These are phyloP conservation scores for Rhizodiscina lignyota DNA, from an alignment of 495 filamentous ascomycete species.

Conservation along the genomic window DNA sequence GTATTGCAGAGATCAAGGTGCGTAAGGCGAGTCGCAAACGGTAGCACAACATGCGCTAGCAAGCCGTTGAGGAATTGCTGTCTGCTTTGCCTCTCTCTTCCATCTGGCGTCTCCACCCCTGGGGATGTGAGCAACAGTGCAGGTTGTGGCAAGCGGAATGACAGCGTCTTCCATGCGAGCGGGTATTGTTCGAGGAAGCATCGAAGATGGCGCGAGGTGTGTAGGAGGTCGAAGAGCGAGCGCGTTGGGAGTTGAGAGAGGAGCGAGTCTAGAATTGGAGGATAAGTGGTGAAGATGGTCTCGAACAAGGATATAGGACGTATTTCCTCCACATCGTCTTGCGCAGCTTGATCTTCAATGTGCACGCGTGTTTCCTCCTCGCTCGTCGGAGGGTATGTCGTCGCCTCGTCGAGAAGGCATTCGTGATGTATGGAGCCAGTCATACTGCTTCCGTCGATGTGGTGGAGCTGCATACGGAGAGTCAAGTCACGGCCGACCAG, in stretches of 20 bases:
- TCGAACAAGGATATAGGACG: slow-evolving; percentile 39
- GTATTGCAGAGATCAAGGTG: slow-evolving; percentile 45
- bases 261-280: slow-evolving; percentile 39
- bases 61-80: slow-evolving; percentile 40
- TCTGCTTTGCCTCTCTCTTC: slow-evolving; percentile 31
- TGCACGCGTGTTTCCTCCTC: slow-evolving; percentile 2
- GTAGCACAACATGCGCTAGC: slow-evolving; percentile 35
- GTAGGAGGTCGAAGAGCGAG: slow-evolving; percentile 38
- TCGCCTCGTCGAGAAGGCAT: slow-evolving; percentile 2
- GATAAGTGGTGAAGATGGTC: slow-evolving; percentile 33
- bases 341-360: background rate
- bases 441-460: background rate
- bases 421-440: background rate
- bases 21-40: slow-evolving; percentile 36
- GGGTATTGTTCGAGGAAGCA: slow-evolving; percentile 38
- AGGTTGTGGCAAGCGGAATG: slow-evolving; percentile 36
- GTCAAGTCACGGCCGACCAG: slow-evolving; percentile 11
- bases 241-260: slow-evolving; percentile 39
- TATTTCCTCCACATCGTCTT: slow-evolving; percentile 12
- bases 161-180: slow-evolving; percentile 43
- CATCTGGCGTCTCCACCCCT: slow-evolving; percentile 17
- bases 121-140: slow-evolving; percentile 8
- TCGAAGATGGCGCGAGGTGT: slow-evolving; percentile 36
- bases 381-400: slow-evolving; percentile 1
- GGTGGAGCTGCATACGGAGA: slow-evolving; percentile 4